phyloP scores from a whole-genome alignment of 257 asterid species.

The Paraleonurus japonicus region DNA sequence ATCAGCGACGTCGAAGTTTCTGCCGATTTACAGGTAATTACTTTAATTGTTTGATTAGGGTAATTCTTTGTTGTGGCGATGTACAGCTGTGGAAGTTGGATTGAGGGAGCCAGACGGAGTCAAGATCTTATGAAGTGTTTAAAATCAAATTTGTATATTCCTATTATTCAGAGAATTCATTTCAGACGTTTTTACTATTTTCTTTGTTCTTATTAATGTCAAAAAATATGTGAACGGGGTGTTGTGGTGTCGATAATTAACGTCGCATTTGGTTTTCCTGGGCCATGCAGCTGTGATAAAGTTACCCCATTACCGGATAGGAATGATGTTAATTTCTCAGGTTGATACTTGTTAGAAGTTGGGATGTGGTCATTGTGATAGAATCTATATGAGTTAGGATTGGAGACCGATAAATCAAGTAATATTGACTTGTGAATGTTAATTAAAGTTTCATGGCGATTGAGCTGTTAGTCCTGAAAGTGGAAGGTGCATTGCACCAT shows the following conservation, averaged over 20 bases:
- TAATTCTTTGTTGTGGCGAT: not conserved
- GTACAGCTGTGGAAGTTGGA: conserved; percentile 21
- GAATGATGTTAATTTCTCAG: conserved; percentile 5
- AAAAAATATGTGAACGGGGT: not conserved
- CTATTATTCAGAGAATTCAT: not conserved
- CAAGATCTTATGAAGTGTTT: not conserved
- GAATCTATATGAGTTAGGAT: not conserved
- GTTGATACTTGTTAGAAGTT: conserved; percentile 17
- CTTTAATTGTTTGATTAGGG: not conserved
- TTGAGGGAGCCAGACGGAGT: not conserved
- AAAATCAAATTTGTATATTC: not conserved
- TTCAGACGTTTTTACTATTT: not conserved
- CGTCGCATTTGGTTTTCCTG: not conserved
- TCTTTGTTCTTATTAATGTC: not conserved
- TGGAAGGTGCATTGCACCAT: not conserved
- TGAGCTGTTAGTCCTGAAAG: not conserved
- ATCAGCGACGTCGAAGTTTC: conserved; percentile 93
- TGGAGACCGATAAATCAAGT: not conserved
- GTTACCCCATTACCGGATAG: not conserved
- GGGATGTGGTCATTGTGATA: conserved; percentile 5
- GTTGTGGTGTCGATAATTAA: not conserved
- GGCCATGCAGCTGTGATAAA: not conserved
- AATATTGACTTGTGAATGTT: not conserved
- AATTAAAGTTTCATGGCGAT: not conserved
- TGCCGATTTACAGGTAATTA: conserved; percentile 80